Base-by-base conservation (phyloP, 805 yeast genomes). In the Saturnispora gosingensis region DNA sequence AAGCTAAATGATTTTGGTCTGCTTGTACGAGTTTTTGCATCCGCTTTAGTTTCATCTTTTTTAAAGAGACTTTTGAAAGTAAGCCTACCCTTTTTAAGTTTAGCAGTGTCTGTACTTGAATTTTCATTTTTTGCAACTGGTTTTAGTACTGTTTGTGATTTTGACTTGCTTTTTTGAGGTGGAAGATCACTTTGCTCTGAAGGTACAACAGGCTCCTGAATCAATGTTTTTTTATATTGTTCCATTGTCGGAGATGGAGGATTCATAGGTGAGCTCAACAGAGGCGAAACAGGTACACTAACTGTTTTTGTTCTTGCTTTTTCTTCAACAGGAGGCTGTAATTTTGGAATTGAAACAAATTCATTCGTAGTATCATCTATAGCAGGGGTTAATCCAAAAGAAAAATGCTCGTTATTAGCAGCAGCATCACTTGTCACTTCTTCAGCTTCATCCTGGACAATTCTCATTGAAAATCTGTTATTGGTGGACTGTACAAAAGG, bases 31-130 rank as follows among this genome's bases (percentile, higher is more conserved):
- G 36, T 9, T 30, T 18, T 49, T 36, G 18, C 36, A 16, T 36
- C 40, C 18, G 40, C 15, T 13, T 32, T 28, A 24, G 27, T 35
- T 6, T 47, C 45, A 44, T 56, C 54, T 40, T 51, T 58, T 27
- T 57, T 61, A 51, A 68, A 67, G 4, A 66, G 52, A 3, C 65
- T 58, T 25, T 61, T 64, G 38, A 66, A 64, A 2, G 60, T 62
- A 32, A 68, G 52, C 43, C 61, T 59, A 27, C 61, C 56, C 49
- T 56, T 57, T 49, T 54, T 58, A 9, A 55, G 49, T 22, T n/a
- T 20, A 27, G 16, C 34, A 13, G 22, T 11, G 6, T 38, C 42
- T 2, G 8, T 8, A 8, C 10, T 4, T 38, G 25, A 5, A 10
- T 38, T 20, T 6, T 8, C 13, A 18, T 38, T 18, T 16, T 16